These are phyloP conservation scores for Gaertneriomyces semiglobifer DNA, from an alignment of 192 early-diverging fungal species.

Conservation along the genomic window DNA sequence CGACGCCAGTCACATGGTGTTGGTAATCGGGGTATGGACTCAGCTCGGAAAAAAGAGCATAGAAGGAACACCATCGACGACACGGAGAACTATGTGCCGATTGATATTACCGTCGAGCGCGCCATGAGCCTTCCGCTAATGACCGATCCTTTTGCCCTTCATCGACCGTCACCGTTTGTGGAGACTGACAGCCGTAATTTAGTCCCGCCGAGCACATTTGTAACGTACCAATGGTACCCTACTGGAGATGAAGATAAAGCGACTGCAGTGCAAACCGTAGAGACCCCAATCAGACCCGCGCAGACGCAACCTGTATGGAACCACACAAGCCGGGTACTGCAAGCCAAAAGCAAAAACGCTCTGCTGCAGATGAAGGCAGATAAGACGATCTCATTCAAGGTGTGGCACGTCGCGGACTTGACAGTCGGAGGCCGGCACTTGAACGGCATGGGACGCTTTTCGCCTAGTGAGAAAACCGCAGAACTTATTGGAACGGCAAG, in stretches of 20 bases:
- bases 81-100: not conserved
- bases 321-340: slow-evolving; percentile 1
- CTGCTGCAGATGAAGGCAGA: slow-evolving; percentile 19
- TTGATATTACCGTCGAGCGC: slow-evolving; percentile 33
- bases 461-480: not conserved
- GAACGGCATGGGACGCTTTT: not conserved
- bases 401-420: slow-evolving; percentile 25
- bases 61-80: too few relatives aligned
- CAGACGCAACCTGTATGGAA: slow-evolving; percentile 24
- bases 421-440: not conserved
- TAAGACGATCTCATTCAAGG: slow-evolving; percentile 13
- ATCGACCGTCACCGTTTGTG: slow-evolving; percentile 23
- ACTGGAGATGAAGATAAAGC: not conserved
- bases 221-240: slow-evolving; percentile 20
- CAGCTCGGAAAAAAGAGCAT: too few relatives aligned
- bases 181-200: not conserved
- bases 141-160: slow-evolving; percentile 11
- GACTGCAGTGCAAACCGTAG: slow-evolving; percentile 2
- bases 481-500: slow-evolving; percentile 28
- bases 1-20: too few relatives aligned
- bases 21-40: too few relatives aligned
- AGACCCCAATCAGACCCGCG: slow-evolving; percentile 15
- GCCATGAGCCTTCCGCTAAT: slow-evolving; percentile 29
- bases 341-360: slow-evolving; percentile 14
- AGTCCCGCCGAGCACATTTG: slow-evolving; percentile 27